These are phyloP conservation scores for Talaromyces sp. DNA, from an alignment of 2,329 filamentous ascomycete species.

Conservation along the genomic window DNA sequence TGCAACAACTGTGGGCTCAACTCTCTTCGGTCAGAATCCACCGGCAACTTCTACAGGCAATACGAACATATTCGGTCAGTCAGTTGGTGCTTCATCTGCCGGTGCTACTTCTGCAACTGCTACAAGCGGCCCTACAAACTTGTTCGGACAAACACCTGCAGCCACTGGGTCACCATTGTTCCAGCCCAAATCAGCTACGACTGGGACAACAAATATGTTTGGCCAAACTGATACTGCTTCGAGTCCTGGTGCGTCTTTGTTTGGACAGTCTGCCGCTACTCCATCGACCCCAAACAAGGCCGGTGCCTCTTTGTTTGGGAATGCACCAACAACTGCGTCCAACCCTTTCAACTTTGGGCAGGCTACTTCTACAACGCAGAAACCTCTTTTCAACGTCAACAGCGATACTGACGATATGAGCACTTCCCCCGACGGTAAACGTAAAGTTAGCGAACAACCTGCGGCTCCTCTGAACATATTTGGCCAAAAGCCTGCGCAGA, in stretches of 20 bases:
- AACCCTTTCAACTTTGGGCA: conserved; percentile 14
- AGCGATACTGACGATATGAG: conserved; percentile 17
- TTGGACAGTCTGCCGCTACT: conserved; percentile 16
- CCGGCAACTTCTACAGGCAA: neutral
- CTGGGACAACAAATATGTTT: conserved; percentile 8
- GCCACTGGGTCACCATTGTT: conserved; percentile 3
- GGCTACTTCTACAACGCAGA: neutral
- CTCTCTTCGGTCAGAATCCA: conserved; percentile 12
- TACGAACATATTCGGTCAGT: conserved; percentile 11
- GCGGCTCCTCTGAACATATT: conserved; percentile 6
- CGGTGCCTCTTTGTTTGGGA: conserved; percentile 4
- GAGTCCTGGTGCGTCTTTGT: conserved; percentile 13
- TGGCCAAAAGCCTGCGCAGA: conserved; percentile 6
- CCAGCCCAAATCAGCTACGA: conserved; percentile 1
- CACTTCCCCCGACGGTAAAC: conserved; percentile 17
- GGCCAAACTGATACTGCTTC: conserved; percentile 6
- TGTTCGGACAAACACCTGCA: conserved; percentile 4
- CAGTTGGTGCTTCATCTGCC: conserved; percentile 3
- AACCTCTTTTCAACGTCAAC: conserved; percentile 10
- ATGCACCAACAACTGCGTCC: neutral
- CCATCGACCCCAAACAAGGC: conserved; percentile 12
- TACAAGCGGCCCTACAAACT: neutral
- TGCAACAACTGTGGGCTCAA: conserved; percentile 7
- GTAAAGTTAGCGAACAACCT: conserved; percentile 10
- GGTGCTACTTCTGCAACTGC: neutral